Base-by-base conservation (phyloP, 176 grass and related monocot genomes). In the Avena insularis region DNA sequence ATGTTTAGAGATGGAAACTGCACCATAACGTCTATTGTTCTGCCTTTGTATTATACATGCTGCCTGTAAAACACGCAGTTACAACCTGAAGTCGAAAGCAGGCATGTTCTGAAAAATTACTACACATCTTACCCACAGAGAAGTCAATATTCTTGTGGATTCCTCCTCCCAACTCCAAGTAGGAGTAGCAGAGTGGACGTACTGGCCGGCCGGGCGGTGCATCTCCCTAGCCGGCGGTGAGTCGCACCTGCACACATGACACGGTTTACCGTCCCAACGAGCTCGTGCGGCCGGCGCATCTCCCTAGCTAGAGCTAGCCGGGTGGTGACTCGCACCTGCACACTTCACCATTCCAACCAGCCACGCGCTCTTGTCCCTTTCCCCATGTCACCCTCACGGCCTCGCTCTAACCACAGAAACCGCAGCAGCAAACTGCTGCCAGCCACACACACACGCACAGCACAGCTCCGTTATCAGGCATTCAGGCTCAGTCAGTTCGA, bases 381-480 rank as follows among this genome's bases (percentile, higher is more conserved):
- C 50, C 74, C 74, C 74, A 19, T 35, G 73, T 53, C 48, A 31
- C 23, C 4, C 31, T 68, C 65, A 16, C 3, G 33, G 21, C 17
- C 72, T 2, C 48, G 5, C 72, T 23, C 59, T n/a, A 45, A 6
- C 38, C 36, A 63, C 57, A 48, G 23, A 68, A 68, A 51, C 45
- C 17, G 63, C 25, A 33, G 78, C 57, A 80, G 78, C 20, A 62
- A 79, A 48, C 73, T 27, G 73, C 73, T 51, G 73, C 73, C 73
- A 76, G 49, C 74, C 74, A 77, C 74, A 76, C 33, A 40, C 15
- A 40, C 66, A 67, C 38, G 23, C 9, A 12, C 45, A 23, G 31
- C 63, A 33, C 12, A 29, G 12, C 4, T 20, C 47, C 73, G 74
- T 15, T 35, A 27, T 47, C 47, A 82, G 29, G 29, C 29, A 29